A percentile compares a stretch with the other conserved stretches of the same genome.
phyloP scores from a whole-genome alignment of 2,329 filamentous ascomycete genomes.

The Phialemoniopsis sp. region DNA sequence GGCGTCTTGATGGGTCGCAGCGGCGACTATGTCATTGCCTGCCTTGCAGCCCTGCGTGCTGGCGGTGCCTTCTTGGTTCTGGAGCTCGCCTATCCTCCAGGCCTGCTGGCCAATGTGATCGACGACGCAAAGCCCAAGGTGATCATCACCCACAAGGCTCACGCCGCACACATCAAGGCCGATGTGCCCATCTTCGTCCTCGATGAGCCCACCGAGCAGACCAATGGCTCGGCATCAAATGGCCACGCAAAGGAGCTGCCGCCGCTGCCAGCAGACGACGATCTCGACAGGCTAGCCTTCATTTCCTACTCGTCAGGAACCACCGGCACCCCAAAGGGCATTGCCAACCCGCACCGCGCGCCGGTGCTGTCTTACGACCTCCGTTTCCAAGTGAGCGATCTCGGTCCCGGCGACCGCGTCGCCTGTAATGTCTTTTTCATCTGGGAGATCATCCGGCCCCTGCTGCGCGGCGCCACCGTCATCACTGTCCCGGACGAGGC shows the following conservation, averaged over 20 bases:
- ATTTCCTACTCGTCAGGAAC: constrained; percentile 80
- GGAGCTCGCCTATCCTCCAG: constrained; percentile 73
- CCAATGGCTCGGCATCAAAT: constrained; percentile 17
- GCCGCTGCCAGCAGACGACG: constrained; percentile 56
- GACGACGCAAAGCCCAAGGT: constrained; percentile 70
- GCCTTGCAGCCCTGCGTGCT: constrained; percentile 71
- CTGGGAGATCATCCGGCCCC: constrained; percentile 77
- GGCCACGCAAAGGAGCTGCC: constrained; percentile 36
- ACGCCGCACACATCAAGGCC: constrained; percentile 61
- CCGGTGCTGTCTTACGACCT: constrained; percentile 71
- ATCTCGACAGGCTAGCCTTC: constrained; percentile 71
- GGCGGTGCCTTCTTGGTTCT: constrained; percentile 78
- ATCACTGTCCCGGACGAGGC: constrained; percentile 70
- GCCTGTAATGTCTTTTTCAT: constrained; percentile 89
- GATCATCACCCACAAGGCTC: constrained; percentile 63
- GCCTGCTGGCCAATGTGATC: constrained; percentile 70
- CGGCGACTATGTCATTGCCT: constrained; percentile 75
- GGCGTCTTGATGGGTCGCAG: constrained; percentile 73
- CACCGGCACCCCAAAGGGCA: constrained; percentile 76
- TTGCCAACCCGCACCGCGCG: constrained; percentile 73
- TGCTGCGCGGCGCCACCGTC: constrained; percentile 72
- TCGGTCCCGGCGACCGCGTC: constrained; percentile 68
- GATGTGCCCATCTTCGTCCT: constrained; percentile 61
- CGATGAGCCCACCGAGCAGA: constrained; percentile 38
- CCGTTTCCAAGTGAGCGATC: constrained; percentile 66